A percentile compares a stretch with the other conserved stretches of the same genome.
Evolutionary conservation across 306 rosid genomes (phyloP).

Genomic region (Ormosia emarginata): DNA sequence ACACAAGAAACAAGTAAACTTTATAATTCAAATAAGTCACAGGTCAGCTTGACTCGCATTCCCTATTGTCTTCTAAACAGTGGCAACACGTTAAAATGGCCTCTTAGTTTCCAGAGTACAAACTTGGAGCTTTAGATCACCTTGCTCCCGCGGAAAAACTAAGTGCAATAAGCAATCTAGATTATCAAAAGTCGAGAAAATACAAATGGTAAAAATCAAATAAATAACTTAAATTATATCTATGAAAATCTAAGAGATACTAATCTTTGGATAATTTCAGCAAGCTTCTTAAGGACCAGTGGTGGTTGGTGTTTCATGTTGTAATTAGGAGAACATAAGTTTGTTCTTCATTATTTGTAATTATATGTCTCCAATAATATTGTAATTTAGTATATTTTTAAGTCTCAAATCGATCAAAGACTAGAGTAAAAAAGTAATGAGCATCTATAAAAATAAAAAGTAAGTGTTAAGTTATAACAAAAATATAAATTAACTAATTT

Average conservation of each 20-base stretch:
- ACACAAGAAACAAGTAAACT: not conserved
- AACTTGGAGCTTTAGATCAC: constrained; percentile 93
- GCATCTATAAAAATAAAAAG: no score
- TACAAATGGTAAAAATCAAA: constrained; percentile 17
- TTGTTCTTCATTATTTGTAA: no score
- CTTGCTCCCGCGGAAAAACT: constrained; percentile 76
- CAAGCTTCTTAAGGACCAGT: no score
- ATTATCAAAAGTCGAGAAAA: constrained; percentile 12
- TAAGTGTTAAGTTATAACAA: no score
- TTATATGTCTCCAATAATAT: no score
- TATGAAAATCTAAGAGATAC: constrained; percentile 29
- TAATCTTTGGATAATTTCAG: constrained; percentile 74
- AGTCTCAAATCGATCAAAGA: no score
- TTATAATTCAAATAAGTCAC: constrained; percentile 13
- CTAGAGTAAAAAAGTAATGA: no score
- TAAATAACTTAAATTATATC: constrained; percentile 12
- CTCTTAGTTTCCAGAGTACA: constrained; percentile 94
- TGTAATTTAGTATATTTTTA: no score
- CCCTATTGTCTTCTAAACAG: constrained; percentile 82
- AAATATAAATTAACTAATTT: no score
- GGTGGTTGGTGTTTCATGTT: no score
- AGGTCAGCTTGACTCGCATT: constrained; percentile 63
- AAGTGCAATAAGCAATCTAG: not conserved
- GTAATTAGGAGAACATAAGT: no score
- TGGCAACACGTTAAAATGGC: constrained; percentile 87